Conservation (phyloP, 768 basidiomycete genomes). For the Mycena floridula region DNA sequence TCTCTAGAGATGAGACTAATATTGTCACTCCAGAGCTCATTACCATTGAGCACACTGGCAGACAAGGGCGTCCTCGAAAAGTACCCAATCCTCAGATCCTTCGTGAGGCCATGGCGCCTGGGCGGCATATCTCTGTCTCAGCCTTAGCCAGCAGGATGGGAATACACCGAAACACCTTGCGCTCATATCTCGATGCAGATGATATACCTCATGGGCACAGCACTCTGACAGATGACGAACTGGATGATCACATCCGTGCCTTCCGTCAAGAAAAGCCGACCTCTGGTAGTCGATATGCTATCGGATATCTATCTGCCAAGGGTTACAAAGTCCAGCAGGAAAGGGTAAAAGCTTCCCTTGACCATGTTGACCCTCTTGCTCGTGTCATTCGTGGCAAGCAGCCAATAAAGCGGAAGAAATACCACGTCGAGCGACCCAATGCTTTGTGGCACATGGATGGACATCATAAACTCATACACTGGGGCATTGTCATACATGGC, state of each 20-base stretch:
- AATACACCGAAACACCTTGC: too few species aligned
- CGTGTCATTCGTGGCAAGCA: slow-evolving; percentile 7
- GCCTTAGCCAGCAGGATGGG: slow-evolving; percentile 6
- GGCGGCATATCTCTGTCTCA: slow-evolving; percentile 8
- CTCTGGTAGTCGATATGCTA: slow-evolving; percentile 18
- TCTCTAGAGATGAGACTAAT: too few species aligned
- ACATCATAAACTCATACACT: slow-evolving; percentile 21
- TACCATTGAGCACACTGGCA: too few species aligned
- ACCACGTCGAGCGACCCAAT: slow-evolving; percentile 12
- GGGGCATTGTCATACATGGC: slow-evolving; percentile 22
- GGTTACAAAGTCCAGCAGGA: slow-evolving; percentile 15
- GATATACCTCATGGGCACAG: too few species aligned
- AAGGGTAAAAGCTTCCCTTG: slow-evolving; percentile 8
- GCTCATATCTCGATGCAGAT: too few species aligned
- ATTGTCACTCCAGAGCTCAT: too few species aligned
- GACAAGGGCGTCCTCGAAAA: slow-evolving; percentile 10
- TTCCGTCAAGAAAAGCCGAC: slow-evolving; percentile 14
- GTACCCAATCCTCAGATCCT: slow-evolving; percentile 5
- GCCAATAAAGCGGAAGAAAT: slow-evolving; percentile 9
- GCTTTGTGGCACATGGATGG: slow-evolving; percentile 18
- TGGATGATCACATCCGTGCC: too few species aligned
- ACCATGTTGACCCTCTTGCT: slow-evolving; percentile 15
- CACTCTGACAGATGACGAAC: too few species aligned
- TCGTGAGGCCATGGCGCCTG: slow-evolving; percentile 3
- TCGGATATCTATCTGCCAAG: slow-evolving; percentile 13